phyloP scores from a whole-genome alignment of 2,329 filamentous ascomycete species.

The Lomentospora prolificans region DNA sequence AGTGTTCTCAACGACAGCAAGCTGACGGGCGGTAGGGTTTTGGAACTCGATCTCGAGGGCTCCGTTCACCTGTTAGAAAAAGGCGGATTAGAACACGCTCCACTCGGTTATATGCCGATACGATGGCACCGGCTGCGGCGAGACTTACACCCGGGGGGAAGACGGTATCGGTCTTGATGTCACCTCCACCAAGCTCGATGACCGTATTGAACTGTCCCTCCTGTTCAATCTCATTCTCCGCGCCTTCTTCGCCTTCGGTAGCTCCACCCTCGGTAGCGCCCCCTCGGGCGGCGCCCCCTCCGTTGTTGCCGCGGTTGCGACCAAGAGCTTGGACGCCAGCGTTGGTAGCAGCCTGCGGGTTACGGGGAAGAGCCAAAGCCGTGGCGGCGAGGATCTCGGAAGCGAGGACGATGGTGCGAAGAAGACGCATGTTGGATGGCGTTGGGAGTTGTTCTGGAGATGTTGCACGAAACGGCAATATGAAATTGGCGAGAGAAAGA shows the following conservation, averaged over 20 bases:
- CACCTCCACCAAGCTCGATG: slow-evolving; percentile 20
- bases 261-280: neutral
- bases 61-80: slow-evolving; percentile 17
- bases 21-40: slow-evolving; percentile 20
- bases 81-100: neutral
- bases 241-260: slow-evolving; percentile 6
- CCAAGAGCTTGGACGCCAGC: neutral
- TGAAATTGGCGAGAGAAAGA: neutral
- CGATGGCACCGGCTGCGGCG: no score
- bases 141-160: slow-evolving; percentile 24
- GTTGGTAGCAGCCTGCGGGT: neutral
- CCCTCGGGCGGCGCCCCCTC: neutral
- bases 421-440: neutral
- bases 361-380: neutral
- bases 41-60: slow-evolving; percentile 29
- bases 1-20: slow-evolving; percentile 27
- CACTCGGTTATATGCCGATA: no score
- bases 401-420: neutral
- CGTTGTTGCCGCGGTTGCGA: neutral
- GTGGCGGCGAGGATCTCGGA: slow-evolving; percentile 2
- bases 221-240: slow-evolving; percentile 21
- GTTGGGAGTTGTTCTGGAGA: neutral
- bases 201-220: slow-evolving; percentile 19
- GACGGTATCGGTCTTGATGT: slow-evolving; percentile 22
- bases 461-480: neutral